phyloP scores from a whole-genome alignment of 2,329 filamentous ascomycete species.

The Colletotrichum lindemuthianum region DNA sequence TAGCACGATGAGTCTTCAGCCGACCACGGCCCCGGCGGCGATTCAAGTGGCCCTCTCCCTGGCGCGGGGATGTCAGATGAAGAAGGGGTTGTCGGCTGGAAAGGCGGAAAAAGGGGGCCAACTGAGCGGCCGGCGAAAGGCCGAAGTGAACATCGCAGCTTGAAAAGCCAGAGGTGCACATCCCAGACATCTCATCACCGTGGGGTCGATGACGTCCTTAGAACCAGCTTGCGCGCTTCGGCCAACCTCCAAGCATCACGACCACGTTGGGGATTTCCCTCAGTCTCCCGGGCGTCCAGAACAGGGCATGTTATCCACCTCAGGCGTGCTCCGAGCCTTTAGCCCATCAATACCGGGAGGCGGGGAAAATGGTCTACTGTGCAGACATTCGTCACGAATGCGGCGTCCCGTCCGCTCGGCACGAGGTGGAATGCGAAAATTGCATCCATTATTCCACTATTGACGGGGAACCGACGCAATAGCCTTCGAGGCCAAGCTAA shows the following conservation, averaged over 20 bases:
- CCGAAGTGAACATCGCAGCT: slow-evolving; percentile 24
- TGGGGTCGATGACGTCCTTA: slow-evolving; percentile 33
- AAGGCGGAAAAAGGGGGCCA: slow-evolving; percentile 8
- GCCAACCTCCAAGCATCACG: slow-evolving; percentile 3
- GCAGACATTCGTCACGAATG: slow-evolving; percentile 24
- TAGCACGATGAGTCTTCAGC: slow-evolving; percentile 11
- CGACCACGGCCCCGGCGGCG: slow-evolving; percentile 3
- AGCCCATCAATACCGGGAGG: neutral
- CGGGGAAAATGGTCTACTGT: neutral
- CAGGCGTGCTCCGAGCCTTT: slow-evolving; percentile 8
- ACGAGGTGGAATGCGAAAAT: slow-evolving; percentile 11
- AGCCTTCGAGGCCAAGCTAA: slow-evolving; percentile 15
- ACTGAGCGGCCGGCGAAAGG: slow-evolving; percentile 28
- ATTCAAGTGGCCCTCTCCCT: slow-evolving; percentile 21
- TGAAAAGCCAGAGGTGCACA: slow-evolving; percentile 6
- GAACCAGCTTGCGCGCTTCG: slow-evolving; percentile 7
- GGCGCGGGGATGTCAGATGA: slow-evolving; percentile 34
- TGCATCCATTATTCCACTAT: slow-evolving; percentile 2
- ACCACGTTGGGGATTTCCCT: slow-evolving; percentile 13
- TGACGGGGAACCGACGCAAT: neutral
- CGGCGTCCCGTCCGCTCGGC: slow-evolving; percentile 11
- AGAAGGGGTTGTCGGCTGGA: slow-evolving; percentile 23
- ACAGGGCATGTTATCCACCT: slow-evolving; percentile 4
- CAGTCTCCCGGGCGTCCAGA: slow-evolving; percentile 3
- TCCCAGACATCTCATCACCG: slow-evolving; percentile 26